These are phyloP conservation scores for Gymnopilus dilepis DNA, from an alignment of 768 basidiomycete genomes.

Conservation along the genomic window DNA sequence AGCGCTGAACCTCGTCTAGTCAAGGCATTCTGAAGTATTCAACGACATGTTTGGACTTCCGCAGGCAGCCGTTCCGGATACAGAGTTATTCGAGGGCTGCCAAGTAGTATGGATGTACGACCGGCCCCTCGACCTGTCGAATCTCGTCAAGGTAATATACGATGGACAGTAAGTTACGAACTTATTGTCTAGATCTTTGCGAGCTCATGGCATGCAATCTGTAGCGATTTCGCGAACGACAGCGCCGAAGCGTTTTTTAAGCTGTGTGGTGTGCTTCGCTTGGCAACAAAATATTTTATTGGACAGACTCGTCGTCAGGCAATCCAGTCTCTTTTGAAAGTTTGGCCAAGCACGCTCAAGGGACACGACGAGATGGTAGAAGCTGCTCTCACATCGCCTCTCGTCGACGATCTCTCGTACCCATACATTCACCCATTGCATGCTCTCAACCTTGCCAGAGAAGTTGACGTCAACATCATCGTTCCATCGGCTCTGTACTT, in stretches of 20 bases:
- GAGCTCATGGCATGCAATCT: not conserved
- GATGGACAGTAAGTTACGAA: constrained; percentile 62
- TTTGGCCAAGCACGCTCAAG: constrained; percentile 58
- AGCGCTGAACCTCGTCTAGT: constrained; percentile 30
- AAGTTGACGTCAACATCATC: constrained; percentile 50
- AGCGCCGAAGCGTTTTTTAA: constrained; percentile 58
- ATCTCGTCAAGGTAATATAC: constrained; percentile 58
- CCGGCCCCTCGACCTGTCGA: constrained; percentile 50
- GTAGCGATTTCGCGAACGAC: constrained; percentile 43
- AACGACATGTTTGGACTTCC: constrained; percentile 59
- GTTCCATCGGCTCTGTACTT: constrained; percentile 61
- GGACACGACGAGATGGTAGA: constrained; percentile 64
- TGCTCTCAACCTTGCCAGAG: constrained; percentile 59
- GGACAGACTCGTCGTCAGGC: constrained; percentile 54
- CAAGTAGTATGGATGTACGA: constrained; percentile 61
- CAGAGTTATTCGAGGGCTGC: constrained; percentile 49
- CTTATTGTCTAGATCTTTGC: too few species aligned
- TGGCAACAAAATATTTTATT: constrained; percentile 66
- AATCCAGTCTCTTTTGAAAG: constrained; percentile 50
- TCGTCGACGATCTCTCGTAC: constrained; percentile 51
- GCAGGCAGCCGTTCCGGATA: constrained; percentile 34
- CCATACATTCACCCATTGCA: constrained; percentile 65
- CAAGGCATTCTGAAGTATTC: constrained; percentile 62
- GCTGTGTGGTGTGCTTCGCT: constrained; percentile 60
- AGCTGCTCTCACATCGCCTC: constrained; percentile 47